phyloP scores from a whole-genome alignment of 129 eudicot species.

The Rutidosis leptorrhynchoides region DNA sequence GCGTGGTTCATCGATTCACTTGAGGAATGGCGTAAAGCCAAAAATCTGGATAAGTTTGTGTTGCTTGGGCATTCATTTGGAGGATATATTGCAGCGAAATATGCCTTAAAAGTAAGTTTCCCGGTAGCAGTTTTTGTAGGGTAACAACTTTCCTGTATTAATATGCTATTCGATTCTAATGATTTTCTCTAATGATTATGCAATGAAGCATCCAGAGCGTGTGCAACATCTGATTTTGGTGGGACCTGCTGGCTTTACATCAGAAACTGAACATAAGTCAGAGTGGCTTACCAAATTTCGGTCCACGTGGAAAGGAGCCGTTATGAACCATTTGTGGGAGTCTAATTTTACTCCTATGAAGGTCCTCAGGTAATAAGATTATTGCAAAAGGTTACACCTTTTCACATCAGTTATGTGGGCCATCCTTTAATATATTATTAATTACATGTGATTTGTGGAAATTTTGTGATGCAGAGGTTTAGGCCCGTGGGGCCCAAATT shows the following conservation, averaged over 20 bases:
- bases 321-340: slow-evolving; percentile 74
- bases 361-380: slow-evolving; percentile 44
- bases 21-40: slow-evolving; percentile 86
- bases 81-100: slow-evolving; percentile 75
- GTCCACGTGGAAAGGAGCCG: slow-evolving; percentile 82
- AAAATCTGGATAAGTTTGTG: slow-evolving; percentile 65
- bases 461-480: slow-evolving; percentile 55
- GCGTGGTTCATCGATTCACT: slow-evolving; percentile 81
- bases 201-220: slow-evolving; percentile 70
- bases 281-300: slow-evolving; percentile 56
- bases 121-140: neutral
- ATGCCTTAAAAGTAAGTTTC: slow-evolving; percentile 53
- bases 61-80: slow-evolving; percentile 89
- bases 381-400: neutral
- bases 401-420: neutral
- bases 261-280: slow-evolving; percentile 50
- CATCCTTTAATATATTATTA: neutral
- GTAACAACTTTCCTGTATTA: neutral
- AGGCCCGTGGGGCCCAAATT: slow-evolving; percentile 97
- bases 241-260: slow-evolving; percentile 73
- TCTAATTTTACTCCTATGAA: slow-evolving; percentile 83
- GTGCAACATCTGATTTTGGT: slow-evolving; percentile 67
- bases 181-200: slow-evolving; percentile 41
- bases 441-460: slow-evolving; percentile 11
- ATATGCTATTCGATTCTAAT: neutral